A percentile compares a stretch with the other conserved stretches of the same genome.
phyloP scores from a whole-genome alignment of 2,329 filamentous ascomycete genomes.

The Aspergillus pseudonomiae region DNA sequence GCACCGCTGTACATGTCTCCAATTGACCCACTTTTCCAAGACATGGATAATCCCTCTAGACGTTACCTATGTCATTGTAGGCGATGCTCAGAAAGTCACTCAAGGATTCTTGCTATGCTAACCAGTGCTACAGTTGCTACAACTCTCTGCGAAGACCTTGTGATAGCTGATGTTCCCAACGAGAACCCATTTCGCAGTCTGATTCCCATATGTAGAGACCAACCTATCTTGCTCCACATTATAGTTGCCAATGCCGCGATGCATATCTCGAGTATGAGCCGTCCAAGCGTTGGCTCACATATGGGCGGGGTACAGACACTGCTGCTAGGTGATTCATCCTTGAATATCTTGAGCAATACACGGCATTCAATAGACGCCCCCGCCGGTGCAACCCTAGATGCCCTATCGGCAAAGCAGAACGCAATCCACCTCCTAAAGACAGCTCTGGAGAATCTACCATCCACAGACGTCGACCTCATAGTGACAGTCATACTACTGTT shows the following conservation, averaged over 20 bases:
- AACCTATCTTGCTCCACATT: not conserved
- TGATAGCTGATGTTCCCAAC: not conserved
- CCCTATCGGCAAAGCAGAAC: not conserved
- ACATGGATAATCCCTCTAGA: not conserved
- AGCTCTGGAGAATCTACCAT: not conserved
- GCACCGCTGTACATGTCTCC: not conserved
- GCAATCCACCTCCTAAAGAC: not conserved
- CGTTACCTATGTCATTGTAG: not conserved
- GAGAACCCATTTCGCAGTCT: not conserved
- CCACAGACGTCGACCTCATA: not conserved
- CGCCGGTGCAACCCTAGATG: not conserved
- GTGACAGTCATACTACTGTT: not conserved
- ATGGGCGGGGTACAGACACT: not conserved
- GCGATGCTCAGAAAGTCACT: not conserved
- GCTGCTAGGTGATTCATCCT: not conserved
- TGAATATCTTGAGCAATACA: too few species aligned
- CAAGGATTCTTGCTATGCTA: not conserved
- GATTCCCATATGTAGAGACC: not conserved
- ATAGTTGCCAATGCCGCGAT: constrained; percentile 2
- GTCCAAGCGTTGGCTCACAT: not conserved
- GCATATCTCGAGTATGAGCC: not conserved
- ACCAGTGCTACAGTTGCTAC: not conserved
- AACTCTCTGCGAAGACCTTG: not conserved
- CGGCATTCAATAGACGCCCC: not conserved
- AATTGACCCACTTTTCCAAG: not conserved